Evolutionary conservation across 2,329 filamentous ascomycete species (phyloP), one percentile per base, ranked within the genome.

Genomic region (Penicillium fuscoglaucum): DNA sequence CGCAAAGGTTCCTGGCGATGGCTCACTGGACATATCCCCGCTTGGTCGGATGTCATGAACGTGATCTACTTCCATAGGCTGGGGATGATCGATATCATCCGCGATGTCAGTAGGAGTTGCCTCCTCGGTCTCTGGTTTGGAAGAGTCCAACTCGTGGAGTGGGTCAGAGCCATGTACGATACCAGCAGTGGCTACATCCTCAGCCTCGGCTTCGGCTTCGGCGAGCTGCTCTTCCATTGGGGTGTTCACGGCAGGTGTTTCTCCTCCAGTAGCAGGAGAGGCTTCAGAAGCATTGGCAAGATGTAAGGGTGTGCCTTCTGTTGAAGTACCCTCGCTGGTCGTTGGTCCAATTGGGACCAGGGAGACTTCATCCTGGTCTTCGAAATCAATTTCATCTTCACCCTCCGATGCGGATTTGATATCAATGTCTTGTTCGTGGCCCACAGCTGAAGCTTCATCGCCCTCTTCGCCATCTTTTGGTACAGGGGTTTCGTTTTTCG

Each of bases 1-100:
- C 17, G 69, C 74, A 52, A 76, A 70, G 1, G 78, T 79, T 12
- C 69, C 73, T 9, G 77, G 77, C 17, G 78, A 79, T 29, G 76
- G 70, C 60, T 78, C 74, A 54, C 75, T 76, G 48, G 76, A 79
- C 24, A 67, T 61, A 37, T 73, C 72, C 29, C 68, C 67, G 58
- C 63, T 75, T 26, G 66, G 66, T 39, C 63, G 70, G 40, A 48
- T 57, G 39, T 70, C 68, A 45, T 67, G 57, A 6, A 46, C 55
- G n/a, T 60, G 46, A 50, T 63, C 61, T 13, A 62, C 33, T 21
- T 66, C 68, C 28, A 62, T 59, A n/a, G 54, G 15, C 31, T 61
- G 50, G 19, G 44, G 50, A 33, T 58, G 31, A 46, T 59, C 53
- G 13, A 50, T 28, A 6, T 28, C 29, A 46, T 55, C 53, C 53